A percentile compares a stretch with the other conserved stretches of the same genome.
These are phyloP conservation scores for Clonostachys rosea DNA, from an alignment of 2,329 filamentous ascomycete species.

Conservation along the genomic window DNA sequence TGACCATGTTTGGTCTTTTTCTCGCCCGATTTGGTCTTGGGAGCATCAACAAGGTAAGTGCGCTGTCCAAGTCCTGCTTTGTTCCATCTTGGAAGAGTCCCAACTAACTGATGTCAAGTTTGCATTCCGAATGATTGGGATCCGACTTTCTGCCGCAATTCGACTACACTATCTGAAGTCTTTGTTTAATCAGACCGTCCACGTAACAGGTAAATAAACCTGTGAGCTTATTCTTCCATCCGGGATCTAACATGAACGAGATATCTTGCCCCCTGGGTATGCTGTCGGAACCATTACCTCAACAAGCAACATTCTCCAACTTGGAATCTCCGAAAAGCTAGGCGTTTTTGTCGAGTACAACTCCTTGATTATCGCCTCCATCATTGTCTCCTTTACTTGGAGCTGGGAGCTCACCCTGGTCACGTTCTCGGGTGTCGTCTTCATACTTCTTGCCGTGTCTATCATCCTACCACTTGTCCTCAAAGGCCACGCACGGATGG, in stretches of 20 bases:
- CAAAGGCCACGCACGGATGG: conserved; percentile 35
- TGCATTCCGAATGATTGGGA: conserved; percentile 56
- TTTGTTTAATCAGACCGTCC: conserved; percentile 61
- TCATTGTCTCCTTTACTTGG: conserved; percentile 50
- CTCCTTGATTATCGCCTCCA: conserved; percentile 45
- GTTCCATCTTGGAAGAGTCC: too few relatives aligned
- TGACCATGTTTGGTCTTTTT: conserved; percentile 70
- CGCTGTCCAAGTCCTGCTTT: too few relatives aligned
- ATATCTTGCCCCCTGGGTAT: conserved; percentile 59
- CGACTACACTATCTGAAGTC: conserved; percentile 60
- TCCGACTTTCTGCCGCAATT: conserved; percentile 55
- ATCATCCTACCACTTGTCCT: conserved; percentile 50
- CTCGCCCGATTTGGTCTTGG: conserved; percentile 58
- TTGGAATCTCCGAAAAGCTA: conserved; percentile 61
- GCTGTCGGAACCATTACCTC: conserved; percentile 60
- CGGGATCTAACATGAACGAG: conserved; percentile 14
- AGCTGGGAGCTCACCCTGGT: conserved; percentile 58
- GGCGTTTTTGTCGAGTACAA: conserved; percentile 52
- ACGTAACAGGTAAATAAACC: conserved; percentile 32
- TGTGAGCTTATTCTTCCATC: too few relatives aligned
- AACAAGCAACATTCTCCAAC: conserved; percentile 58
- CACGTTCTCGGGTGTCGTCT: conserved; percentile 50
- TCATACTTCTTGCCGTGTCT: conserved; percentile 44
- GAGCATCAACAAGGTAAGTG: conserved; percentile 51
- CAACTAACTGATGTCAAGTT: conserved; percentile 28